Evolutionary conservation across 805 yeast genomes (phyloP).

Genomic region (Metschnikowia kunwiensis): DNA sequence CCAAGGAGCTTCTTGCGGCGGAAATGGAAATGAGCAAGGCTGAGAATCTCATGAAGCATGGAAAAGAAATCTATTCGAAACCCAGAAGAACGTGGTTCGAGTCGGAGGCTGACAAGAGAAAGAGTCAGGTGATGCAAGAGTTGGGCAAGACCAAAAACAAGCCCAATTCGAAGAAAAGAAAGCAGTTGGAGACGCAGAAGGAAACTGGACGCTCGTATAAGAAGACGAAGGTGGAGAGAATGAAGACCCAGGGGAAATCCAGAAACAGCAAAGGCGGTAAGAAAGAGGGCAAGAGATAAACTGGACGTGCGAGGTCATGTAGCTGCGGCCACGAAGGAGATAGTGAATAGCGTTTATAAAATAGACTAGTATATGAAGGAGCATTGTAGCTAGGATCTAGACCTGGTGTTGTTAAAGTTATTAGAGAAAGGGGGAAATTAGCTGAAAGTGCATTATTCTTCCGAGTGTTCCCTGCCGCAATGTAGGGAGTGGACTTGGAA

Average conservation of each 20-base stretch:
- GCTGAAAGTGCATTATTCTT: no score
- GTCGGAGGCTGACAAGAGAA: slow-evolving; percentile 51
- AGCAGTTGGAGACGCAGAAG: slow-evolving; percentile 57
- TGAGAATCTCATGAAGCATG: slow-evolving; percentile 75
- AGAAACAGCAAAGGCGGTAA: slow-evolving; percentile 15
- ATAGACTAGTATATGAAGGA: no score
- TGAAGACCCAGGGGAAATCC: slow-evolving; percentile 20
- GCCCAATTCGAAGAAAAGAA: slow-evolving; percentile 67
- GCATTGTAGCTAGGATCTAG: no score
- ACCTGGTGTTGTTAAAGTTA: no score
- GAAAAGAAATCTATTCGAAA: slow-evolving; percentile 78
- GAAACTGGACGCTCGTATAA: slow-evolving; percentile 64
- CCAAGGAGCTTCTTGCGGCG: slow-evolving; percentile 80
- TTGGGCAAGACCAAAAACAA: slow-evolving; percentile 51
- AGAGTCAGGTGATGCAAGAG: slow-evolving; percentile 34
- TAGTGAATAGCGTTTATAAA: no score
- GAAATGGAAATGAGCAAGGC: slow-evolving; percentile 90
- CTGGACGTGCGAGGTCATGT: no score
- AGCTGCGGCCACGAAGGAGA: no score
- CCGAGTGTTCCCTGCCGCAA: no score
- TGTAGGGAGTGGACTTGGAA: no score
- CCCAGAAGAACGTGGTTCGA: slow-evolving; percentile 98
- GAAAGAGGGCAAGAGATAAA: slow-evolving; percentile 10
- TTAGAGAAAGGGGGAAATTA: no score
- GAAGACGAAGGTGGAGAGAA: slow-evolving; percentile 75